Evolutionary conservation across 306 rosid species (phyloP).

Genomic region (Fragaria nilgerrensis): DNA sequence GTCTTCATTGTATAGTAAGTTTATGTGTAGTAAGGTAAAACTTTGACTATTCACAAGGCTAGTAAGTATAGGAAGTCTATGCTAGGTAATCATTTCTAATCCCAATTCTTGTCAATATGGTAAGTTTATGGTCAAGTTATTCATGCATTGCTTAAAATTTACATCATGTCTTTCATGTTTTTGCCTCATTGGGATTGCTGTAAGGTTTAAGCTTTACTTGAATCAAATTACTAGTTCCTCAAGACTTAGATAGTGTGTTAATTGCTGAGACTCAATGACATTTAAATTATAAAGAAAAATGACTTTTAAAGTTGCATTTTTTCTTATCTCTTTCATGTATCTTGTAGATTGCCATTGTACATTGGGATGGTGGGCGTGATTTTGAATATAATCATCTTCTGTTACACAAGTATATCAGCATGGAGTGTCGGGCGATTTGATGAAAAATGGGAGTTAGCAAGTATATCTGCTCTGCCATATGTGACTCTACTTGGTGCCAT

Average conservation of each 20-base stretch:
- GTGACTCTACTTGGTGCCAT: slow-evolving; percentile 67
- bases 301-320: neutral
- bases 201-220: neutral
- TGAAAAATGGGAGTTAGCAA: slow-evolving; percentile 81
- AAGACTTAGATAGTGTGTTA: neutral
- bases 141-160: neutral
- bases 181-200: neutral
- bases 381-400: slow-evolving; percentile 65
- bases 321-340: slow-evolving; percentile 29
- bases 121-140: neutral
- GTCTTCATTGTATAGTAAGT: too few species aligned
- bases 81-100: neutral
- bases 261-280: neutral
- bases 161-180: neutral
- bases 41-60: neutral
- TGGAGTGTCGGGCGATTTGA: slow-evolving; percentile 79
- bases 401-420: slow-evolving; percentile 71
- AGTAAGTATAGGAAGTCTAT: neutral
- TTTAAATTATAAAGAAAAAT: neutral
- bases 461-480: slow-evolving; percentile 73
- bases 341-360: slow-evolving; percentile 86
- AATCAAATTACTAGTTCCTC: neutral
- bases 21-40: neutral
- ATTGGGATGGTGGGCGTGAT: slow-evolving; percentile 81
- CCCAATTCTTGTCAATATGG: neutral